These are phyloP conservation scores for Suillus subalutaceus DNA, from an alignment of 768 basidiomycete species.

Conservation along the genomic window DNA sequence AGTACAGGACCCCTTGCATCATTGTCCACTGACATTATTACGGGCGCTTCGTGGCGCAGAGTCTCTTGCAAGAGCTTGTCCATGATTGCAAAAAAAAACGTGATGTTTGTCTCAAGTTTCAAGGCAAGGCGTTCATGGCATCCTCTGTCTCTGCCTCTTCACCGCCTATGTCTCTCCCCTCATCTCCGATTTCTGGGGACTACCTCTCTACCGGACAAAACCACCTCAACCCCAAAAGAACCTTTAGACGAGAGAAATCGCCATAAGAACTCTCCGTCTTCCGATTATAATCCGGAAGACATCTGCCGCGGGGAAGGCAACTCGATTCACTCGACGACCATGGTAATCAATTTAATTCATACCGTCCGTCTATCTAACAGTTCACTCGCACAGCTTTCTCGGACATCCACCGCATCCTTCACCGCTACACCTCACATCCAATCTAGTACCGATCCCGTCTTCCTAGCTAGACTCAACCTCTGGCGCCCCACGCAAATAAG, in stretches of 20 bases:
- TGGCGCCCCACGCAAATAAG: no score
- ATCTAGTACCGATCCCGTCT: no score
- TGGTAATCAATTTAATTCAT: conserved; percentile 11
- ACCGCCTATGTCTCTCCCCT: conserved; percentile 22
- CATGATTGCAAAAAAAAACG: conserved; percentile 27
- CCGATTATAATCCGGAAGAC: conserved; percentile 12
- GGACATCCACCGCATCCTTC: no score
- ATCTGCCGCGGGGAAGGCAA: conserved; percentile 35
- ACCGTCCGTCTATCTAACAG: no score
- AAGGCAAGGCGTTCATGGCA: conserved; percentile 6
- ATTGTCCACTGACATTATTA: conserved; percentile 43
- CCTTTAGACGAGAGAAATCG: conserved; percentile 6
- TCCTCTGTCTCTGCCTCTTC: conserved; percentile 16
- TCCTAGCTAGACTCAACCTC: no score
- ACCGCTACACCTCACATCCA: no score
- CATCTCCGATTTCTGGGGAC: conserved; percentile 23
- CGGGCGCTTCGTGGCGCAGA: conserved; percentile 47
- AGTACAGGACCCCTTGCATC: conserved; percentile 33
- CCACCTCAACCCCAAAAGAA: conserved; percentile 6
- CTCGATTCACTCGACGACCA: conserved; percentile 53
- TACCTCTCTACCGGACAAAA: not conserved
- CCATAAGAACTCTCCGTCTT: conserved; percentile 2
- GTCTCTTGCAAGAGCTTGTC: conserved; percentile 38
- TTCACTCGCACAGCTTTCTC: no score
- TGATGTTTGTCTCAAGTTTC: conserved; percentile 47